A percentile compares a stretch with the other conserved stretches of the same genome.
These are phyloP conservation scores for Diaporthe citriasiana DNA, from an alignment of 2,329 filamentous ascomycete genomes.

Conservation along the genomic window DNA sequence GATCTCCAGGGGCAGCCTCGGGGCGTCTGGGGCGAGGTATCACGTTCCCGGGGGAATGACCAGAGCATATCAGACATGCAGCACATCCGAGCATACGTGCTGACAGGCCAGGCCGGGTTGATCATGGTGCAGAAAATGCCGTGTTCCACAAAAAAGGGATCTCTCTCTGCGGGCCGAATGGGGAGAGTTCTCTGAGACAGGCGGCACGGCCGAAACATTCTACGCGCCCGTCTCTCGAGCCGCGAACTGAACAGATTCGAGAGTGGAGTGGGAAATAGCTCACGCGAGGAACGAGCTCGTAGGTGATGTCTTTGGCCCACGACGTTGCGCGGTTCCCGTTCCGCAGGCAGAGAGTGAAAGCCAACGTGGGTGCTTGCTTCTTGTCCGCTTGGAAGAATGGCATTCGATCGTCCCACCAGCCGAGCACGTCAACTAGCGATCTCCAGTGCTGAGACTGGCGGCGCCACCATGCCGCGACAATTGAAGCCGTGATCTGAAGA, in stretches of 20 bases:
- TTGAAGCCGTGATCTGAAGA: slow-evolving; percentile 23
- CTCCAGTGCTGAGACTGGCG: slow-evolving; percentile 31
- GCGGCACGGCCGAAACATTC: slow-evolving; percentile 29
- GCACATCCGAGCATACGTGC: slow-evolving; percentile 17
- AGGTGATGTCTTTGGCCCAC: background rate
- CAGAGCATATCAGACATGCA: slow-evolving; percentile 31
- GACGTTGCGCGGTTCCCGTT: slow-evolving; percentile 7
- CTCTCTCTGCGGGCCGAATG: slow-evolving; percentile 7
- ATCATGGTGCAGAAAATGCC: background rate
- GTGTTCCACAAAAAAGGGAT: slow-evolving; percentile 19
- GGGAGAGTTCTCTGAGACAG: slow-evolving; percentile 23
- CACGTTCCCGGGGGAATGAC: slow-evolving; percentile 14
- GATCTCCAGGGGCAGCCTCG: background rate
- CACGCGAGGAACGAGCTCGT: background rate
- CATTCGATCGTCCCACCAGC: background rate
- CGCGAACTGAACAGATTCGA: background rate
- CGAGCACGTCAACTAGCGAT: slow-evolving; percentile 6
- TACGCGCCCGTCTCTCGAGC: slow-evolving; percentile 14
- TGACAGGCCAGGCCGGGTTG: background rate
- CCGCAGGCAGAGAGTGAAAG: background rate
- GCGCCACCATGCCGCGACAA: slow-evolving; percentile 37
- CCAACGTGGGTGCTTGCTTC: slow-evolving; percentile 17
- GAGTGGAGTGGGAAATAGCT: background rate
- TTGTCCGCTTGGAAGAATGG: slow-evolving; percentile 1
- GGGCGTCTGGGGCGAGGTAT: background rate